phyloP scores from a whole-genome alignment of 2,329 filamentous ascomycete species.

The Chrysosphaeria jannelii region DNA sequence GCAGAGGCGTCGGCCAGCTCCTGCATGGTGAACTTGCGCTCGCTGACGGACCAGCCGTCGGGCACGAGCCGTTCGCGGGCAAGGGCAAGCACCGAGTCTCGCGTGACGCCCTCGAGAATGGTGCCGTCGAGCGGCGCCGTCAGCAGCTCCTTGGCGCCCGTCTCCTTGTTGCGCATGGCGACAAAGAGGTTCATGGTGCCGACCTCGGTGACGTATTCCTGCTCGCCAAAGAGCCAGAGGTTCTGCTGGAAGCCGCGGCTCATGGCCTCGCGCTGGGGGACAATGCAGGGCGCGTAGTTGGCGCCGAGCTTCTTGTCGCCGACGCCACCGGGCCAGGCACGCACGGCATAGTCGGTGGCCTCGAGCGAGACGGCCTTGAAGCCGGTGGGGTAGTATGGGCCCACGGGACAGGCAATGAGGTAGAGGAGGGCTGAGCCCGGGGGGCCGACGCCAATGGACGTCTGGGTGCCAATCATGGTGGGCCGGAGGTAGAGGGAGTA shows the following conservation, averaged over 20 bases:
- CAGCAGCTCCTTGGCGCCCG: slow-evolving; percentile 69
- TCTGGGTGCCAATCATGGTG: slow-evolving; percentile 91
- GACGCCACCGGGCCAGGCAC: slow-evolving; percentile 90
- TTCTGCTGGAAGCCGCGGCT: slow-evolving; percentile 91
- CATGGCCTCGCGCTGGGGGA: slow-evolving; percentile 83
- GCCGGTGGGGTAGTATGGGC: slow-evolving; percentile 90
- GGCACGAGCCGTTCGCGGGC: slow-evolving; percentile 58
- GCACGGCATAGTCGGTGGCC: slow-evolving; percentile 85
- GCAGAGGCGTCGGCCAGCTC: slow-evolving; percentile 54
- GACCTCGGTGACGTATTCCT: slow-evolving; percentile 89
- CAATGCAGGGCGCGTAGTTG: slow-evolving; percentile 96
- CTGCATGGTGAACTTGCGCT: slow-evolving; percentile 78
- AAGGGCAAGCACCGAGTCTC: slow-evolving; percentile 68
- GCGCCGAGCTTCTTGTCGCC: slow-evolving; percentile 96
- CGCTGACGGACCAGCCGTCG: slow-evolving; percentile 63
- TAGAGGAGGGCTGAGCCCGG: slow-evolving; percentile 78
- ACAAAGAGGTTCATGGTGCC: slow-evolving; percentile 98
- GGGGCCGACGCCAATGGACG: slow-evolving; percentile 73
- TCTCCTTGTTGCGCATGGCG: slow-evolving; percentile 57
- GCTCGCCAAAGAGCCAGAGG: slow-evolving; percentile 85
- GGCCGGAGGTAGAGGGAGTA: slow-evolving; percentile 91
- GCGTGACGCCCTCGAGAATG: slow-evolving; percentile 79
- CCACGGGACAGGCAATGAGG: slow-evolving; percentile 86
- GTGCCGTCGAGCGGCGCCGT: slow-evolving; percentile 94
- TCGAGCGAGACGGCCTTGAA: slow-evolving; percentile 94